A percentile compares a stretch with the other conserved stretches of the same genome.
These are phyloP conservation scores for Pythium aristosporum DNA, from an alignment of 352 stramenopile genomes.

Conservation along the genomic window DNA sequence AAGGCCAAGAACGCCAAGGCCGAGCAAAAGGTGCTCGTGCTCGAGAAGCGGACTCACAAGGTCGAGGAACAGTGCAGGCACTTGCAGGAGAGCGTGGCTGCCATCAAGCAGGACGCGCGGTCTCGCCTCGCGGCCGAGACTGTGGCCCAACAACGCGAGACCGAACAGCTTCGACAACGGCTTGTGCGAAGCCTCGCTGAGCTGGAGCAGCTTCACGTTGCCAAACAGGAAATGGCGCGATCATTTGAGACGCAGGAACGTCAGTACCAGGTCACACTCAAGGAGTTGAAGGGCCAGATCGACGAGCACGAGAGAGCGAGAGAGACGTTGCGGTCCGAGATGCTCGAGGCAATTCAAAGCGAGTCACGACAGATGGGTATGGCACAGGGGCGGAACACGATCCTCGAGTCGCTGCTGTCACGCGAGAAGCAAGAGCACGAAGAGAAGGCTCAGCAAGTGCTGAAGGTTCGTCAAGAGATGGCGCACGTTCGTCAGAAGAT, in stretches of 20 bases:
- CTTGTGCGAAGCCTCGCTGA: conserved; percentile 49
- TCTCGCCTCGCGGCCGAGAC: conserved; percentile 27
- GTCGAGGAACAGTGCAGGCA: conserved; percentile 45
- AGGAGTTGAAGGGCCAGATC: conserved; percentile 42
- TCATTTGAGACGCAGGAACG: conserved; percentile 49
- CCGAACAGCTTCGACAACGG: conserved; percentile 48
- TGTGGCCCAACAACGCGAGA: conserved; percentile 30
- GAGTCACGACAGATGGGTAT: conserved; percentile 65
- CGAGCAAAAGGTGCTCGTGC: conserved; percentile 48
- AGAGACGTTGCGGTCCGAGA: conserved; percentile 48
- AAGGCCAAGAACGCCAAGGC: conserved; percentile 51
- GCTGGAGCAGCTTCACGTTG: conserved; percentile 27
- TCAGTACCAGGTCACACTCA: conserved; percentile 51
- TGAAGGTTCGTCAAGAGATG: conserved; percentile 62
- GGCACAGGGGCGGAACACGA: conserved; percentile 53
- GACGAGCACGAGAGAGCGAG: conserved; percentile 48
- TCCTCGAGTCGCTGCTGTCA: conserved; percentile 60
- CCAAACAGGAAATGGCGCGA: conserved; percentile 24
- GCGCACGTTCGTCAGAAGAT: conserved; percentile 53
- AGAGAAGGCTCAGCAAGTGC: conserved; percentile 54
- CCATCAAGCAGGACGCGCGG: conserved; percentile 40
- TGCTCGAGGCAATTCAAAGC: conserved; percentile 56
- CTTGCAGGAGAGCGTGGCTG: conserved; percentile 42
- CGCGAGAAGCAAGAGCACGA: conserved; percentile 58
- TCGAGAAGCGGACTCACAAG: conserved; percentile 63